Base-by-base conservation (phyloP, 371 early-diverging fungal genomes). In the Chytridium lagenaria region DNA sequence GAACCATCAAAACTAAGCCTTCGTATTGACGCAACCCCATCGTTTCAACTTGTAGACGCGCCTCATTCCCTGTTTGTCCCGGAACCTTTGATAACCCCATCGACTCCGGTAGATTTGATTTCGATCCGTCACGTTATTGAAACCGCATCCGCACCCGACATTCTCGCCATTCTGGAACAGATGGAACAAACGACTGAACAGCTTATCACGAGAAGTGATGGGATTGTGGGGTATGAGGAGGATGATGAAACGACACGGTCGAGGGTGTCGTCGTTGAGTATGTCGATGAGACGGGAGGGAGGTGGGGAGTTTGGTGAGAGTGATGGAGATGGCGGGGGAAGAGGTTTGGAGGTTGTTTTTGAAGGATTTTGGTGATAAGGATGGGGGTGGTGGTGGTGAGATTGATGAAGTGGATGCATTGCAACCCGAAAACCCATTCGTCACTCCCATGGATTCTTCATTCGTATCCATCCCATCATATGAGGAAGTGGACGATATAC, bases 131-230 rank as follows among this genome's bases (percentile, higher is more conserved):
- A n/a, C n/a, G 7, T 44, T 44, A 44, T 44, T 12, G 19, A 44
- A 19, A 19, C 44, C 23, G 57, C 57, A 26, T 55, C 57, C 5
- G 57, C 57, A 26, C 57, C 57, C 57, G 57, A 55, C 30, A 55
- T 55, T 55, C 26, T 55, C 7, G 10, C 57, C 57, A 55, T 55
- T 23, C 30, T 55, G 10, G 57, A 55, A 23, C 57, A 55, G 26
- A 55, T 55, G 57, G 57, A 55, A 23, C 57, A 55, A 30, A 55
- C 30, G 7, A 55, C 57, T 55, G 16, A 16, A 10, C 10, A 5
- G 5, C 30, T 55, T 19, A 26, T 19, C 26, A 15, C 57, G 57
- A 55, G 30, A 23, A 55, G 57, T 30, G 57, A 55, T 19, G 30
- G 7, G 7, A 19, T 55, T 19, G 15, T 55, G 57, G 57, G 57